phyloP scores from a whole-genome alignment of 1,284 basidiomycete genomes.

The Moesziomyces globuligerus region DNA sequence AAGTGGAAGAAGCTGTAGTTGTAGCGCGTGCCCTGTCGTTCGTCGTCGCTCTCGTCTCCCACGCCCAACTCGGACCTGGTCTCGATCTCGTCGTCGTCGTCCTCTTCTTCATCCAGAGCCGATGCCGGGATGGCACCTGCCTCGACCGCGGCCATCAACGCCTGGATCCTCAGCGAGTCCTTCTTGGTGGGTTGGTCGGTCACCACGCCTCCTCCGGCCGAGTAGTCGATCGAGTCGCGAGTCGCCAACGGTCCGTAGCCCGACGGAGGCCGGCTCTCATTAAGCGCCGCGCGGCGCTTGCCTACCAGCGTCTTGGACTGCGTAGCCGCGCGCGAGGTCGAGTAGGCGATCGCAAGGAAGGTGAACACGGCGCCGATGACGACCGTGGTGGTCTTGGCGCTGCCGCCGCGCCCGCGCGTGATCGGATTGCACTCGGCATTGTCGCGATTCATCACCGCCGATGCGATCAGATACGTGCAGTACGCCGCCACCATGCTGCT shows the following conservation, averaged over 20 bases:
- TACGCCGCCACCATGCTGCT: slow-evolving; percentile 96
- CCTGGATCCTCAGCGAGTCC: slow-evolving; percentile 91
- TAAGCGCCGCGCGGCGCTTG: slow-evolving; percentile 72
- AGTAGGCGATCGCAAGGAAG: slow-evolving; percentile 97
- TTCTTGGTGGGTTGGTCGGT: slow-evolving; percentile 85
- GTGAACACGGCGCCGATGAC: slow-evolving; percentile 94
- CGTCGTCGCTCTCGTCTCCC: slow-evolving; percentile 86
- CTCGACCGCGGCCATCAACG: slow-evolving; percentile 91
- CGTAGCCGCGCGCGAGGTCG: slow-evolving; percentile 93
- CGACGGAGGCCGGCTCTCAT: slow-evolving; percentile 67
- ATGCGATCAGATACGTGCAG: slow-evolving; percentile 94
- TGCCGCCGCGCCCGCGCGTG: slow-evolving; percentile 73
- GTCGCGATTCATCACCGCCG: slow-evolving; percentile 91
- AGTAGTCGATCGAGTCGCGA: slow-evolving; percentile 43
- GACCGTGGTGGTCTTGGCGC: slow-evolving; percentile 85
- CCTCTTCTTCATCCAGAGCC: slow-evolving; percentile 81
- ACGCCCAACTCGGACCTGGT: slow-evolving; percentile 71
- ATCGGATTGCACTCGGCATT: slow-evolving; percentile 89
- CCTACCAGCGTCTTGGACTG: slow-evolving; percentile 91
- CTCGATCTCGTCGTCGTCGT: slow-evolving; percentile 79
- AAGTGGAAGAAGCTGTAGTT: slow-evolving; percentile 99
- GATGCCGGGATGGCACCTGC: slow-evolving; percentile 94
- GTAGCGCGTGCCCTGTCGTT: slow-evolving; percentile 94
- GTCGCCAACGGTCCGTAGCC: slow-evolving; percentile 62
- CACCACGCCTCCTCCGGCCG: slow-evolving; percentile 73